These are phyloP conservation scores for Pseudoneurospora amorphoporcata DNA, from an alignment of 495 filamentous ascomycete genomes.

Conservation along the genomic window DNA sequence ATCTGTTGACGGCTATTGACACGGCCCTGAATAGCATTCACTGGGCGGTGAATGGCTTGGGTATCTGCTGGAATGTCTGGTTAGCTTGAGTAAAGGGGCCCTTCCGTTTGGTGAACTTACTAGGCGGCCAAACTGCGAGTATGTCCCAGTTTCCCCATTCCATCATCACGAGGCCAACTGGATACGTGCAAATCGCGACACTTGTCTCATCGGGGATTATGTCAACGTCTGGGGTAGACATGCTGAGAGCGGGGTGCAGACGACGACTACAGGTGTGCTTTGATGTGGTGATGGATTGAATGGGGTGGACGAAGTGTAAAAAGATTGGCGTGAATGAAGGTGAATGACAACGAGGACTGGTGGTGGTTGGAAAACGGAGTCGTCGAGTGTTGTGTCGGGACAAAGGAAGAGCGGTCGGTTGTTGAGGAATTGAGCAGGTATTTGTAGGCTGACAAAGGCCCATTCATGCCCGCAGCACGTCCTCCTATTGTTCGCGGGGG, in stretches of 20 bases:
- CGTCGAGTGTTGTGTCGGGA: not conserved
- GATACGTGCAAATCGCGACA: not conserved
- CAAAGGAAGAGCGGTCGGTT: not conserved
- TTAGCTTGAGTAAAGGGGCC: not conserved
- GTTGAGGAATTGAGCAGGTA: not conserved
- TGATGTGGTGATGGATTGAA: not conserved
- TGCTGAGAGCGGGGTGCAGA: not conserved
- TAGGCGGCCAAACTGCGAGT: not conserved
- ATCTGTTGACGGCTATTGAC: not conserved
- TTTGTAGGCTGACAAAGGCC: not conserved
- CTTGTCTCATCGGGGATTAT: not conserved
- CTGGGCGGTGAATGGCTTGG: not conserved
- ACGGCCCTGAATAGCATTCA: not conserved
- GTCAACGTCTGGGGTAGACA: not conserved
- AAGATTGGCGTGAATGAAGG: not conserved
- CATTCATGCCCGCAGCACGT: not conserved
- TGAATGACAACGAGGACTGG: not conserved
- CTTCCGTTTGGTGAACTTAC: not conserved
- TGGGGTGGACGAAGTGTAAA: not conserved
- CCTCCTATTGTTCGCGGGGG: not conserved
- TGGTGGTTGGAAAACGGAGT: not conserved
- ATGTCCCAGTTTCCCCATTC: not conserved
- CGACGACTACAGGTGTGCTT: not conserved
- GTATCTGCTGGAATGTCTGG: not conserved
- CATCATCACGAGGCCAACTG: not conserved